These are phyloP conservation scores for Aristolochia californica DNA, from an alignment of 164 flowering plant genomes.

Conservation along the genomic window DNA sequence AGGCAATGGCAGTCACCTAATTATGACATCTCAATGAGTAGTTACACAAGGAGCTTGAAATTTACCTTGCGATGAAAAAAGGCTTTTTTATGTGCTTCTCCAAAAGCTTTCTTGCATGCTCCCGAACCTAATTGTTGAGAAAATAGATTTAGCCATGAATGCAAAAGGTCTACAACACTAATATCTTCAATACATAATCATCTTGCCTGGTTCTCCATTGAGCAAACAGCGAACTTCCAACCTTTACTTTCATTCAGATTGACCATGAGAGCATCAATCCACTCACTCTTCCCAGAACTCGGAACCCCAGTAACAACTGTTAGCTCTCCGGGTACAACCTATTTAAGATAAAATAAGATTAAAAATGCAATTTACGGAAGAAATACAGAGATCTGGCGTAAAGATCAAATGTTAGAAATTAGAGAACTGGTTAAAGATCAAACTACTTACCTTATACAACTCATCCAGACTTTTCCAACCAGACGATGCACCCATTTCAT, in stretches of 20 bases:
- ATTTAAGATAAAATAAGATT: slow-evolving; percentile 5
- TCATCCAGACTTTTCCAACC: slow-evolving; percentile 69
- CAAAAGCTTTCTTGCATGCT: slow-evolving; percentile 93
- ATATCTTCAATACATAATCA: neutral
- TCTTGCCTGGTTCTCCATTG: slow-evolving; percentile 88
- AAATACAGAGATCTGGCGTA: neutral
- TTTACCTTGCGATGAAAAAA: slow-evolving; percentile 65
- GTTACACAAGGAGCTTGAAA: too few species aligned
- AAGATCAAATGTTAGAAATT: neutral
- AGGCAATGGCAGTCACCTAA: neutral
- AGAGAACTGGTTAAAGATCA: neutral
- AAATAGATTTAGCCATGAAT: neutral
- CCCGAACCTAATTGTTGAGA: slow-evolving; percentile 51
- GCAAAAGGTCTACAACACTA: neutral
- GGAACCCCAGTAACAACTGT: slow-evolving; percentile 95
- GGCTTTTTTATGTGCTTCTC: slow-evolving; percentile 89
- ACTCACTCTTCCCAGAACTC: slow-evolving; percentile 98
- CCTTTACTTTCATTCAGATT: slow-evolving; percentile 61
- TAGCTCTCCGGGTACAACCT: slow-evolving; percentile 97
- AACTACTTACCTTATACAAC: slow-evolving; percentile 66
- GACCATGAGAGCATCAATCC: slow-evolving; percentile 97
- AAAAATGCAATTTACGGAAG: neutral
- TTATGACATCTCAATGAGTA: neutral
- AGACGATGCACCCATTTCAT: slow-evolving; percentile 73
- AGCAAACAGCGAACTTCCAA: slow-evolving; percentile 94